Evolutionary conservation across 345 rosid species (phyloP).

Genomic region (Salix exigua): DNA sequence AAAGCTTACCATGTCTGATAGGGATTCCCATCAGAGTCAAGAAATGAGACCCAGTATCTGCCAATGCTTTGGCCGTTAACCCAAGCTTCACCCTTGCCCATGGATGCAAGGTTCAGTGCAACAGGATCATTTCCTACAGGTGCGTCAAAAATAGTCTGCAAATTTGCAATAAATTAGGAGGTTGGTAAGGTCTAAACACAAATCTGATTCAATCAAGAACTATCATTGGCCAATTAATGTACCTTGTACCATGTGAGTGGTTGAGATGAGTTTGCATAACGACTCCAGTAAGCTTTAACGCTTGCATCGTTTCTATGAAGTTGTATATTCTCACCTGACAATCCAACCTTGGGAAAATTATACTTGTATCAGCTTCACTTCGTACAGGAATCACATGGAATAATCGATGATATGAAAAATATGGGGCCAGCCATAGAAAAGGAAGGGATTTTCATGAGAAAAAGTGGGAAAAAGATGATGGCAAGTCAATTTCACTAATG

Average conservation of each 20-base stretch:
- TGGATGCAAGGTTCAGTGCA: constrained; percentile 49
- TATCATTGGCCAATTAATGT: background rate
- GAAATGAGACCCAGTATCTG: constrained; percentile 60
- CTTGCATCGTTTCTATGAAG: constrained; percentile 38
- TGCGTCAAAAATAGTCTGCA: constrained; percentile 49
- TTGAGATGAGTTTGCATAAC: constrained; percentile 35
- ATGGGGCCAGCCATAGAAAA: background rate
- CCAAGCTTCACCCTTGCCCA: constrained; percentile 85
- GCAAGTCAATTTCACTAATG: background rate
- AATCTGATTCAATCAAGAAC: background rate
- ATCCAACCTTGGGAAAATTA: constrained; percentile 45
- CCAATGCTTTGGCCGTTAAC: constrained; percentile 70
- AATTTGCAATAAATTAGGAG: background rate
- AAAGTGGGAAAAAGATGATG: background rate
- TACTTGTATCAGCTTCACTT: background rate
- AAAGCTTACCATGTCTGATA: constrained; percentile 56
- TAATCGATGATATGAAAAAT: background rate
- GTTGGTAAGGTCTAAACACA: background rate
- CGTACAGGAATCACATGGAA: background rate
- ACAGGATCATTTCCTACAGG: constrained; percentile 53
- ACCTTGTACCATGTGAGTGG: constrained; percentile 79
- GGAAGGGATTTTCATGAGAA: background rate
- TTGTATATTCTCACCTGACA: constrained; percentile 49
- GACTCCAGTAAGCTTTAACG: constrained; percentile 41
- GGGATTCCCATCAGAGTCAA: constrained; percentile 40